Evolutionary conservation across 495 filamentous ascomycete genomes (phyloP), one percentile per base, ranked within the genome.

Genomic region (Tuber magnatum): DNA sequence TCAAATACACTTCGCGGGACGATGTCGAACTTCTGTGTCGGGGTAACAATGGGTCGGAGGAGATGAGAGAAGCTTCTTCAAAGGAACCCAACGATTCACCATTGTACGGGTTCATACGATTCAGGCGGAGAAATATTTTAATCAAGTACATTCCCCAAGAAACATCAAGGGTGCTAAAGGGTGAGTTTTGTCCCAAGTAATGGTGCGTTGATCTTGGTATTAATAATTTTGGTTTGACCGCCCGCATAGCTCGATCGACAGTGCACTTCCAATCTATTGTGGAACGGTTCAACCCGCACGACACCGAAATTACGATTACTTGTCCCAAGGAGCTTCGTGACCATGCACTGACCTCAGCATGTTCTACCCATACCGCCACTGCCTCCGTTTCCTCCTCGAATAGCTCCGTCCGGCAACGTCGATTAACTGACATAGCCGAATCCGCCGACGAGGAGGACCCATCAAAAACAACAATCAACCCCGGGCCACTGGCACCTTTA

Each of bases 121-220:
- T 97, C 81, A 88, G 95, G 39, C 90, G 94, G 79, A 89, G 93
- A 80, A 97, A 94, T 85, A 91, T 98, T 72, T 85, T 99, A 68
- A 88, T 99, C 80, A 97, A 94, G 83, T 97, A 94, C 81, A 86
- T 97, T 72, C 96, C 96, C 3, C 92, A 97, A 77, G 93, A 91
- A 46, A 91, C 94, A 71, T 97, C 94, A 72, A 88, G 95, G 75
- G 86, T 99, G 71, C 84, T 99, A 39, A 92, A 95, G 91, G 95
- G 95, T 97, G 84, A 79, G 88, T 78, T 71, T 74, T 61, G 70
- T 51, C 56, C 41, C 61, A 71, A 51, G 32, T 42, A 70, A 48
- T 44, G 48, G 56, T 71, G 68, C 5, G 72, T 80, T 76, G 73
- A 76, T 77, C 48, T 74, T 43, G 72, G 73, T 48, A 65, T 73